Conservation (phyloP, 192 early-diverging fungal genomes). For the Backusella morwellensis region DNA sequence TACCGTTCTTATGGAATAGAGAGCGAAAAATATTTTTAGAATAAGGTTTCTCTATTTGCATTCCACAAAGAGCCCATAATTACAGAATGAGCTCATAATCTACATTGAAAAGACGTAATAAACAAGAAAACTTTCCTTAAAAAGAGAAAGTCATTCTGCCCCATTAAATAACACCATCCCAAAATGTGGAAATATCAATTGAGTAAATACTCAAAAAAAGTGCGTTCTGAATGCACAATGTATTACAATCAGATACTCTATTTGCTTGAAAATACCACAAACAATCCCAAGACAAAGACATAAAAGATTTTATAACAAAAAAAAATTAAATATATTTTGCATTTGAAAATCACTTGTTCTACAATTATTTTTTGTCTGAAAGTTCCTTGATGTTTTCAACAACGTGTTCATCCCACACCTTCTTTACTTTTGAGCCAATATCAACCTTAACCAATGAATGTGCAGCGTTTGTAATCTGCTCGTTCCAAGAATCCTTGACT, state of each 20-base stretch:
- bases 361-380: slow-evolving; percentile 5
- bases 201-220: neutral
- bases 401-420: neutral
- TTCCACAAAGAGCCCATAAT: neutral
- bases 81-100: neutral
- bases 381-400: slow-evolving; percentile 5
- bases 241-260: no score
- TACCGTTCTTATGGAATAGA: no score
- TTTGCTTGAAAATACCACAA: neutral
- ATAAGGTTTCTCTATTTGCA: neutral
- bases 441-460: slow-evolving; percentile 9
- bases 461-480: slow-evolving; percentile 6
- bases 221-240: no score
- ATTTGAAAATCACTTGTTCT: neutral
- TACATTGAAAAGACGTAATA: neutral
- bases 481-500: slow-evolving; percentile 12
- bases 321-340: neutral
- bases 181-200: neutral
- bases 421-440: slow-evolving; percentile 7
- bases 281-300: neutral
- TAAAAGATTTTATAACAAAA: neutral
- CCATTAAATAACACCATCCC: neutral
- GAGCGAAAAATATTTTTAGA: neutral
- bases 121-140: neutral
- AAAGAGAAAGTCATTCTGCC: neutral